phyloP scores from a whole-genome alignment of 2,329 filamentous ascomycete genomes.

The Thermomyces lanuginosus region DNA sequence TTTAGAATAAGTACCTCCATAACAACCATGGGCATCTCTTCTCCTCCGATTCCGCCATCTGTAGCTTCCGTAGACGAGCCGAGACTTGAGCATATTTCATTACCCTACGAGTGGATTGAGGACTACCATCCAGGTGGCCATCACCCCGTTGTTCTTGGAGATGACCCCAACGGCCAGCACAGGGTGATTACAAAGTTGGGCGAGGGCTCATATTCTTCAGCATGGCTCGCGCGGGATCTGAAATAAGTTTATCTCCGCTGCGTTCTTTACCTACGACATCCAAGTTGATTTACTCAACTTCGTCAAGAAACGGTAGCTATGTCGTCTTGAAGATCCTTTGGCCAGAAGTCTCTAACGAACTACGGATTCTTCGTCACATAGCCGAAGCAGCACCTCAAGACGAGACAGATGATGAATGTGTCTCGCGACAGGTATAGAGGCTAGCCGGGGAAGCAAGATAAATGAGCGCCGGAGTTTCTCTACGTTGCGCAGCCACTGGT shows the following conservation, averaged over 20 bases:
- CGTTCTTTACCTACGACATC: too few species aligned
- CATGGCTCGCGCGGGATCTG: constrained; percentile 28
- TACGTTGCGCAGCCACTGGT: constrained; percentile 14
- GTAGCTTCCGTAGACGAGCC: too few species aligned
- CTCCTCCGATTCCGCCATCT: too few species aligned
- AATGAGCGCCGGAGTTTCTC: constrained; percentile 15
- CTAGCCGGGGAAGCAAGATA: constrained; percentile 14
- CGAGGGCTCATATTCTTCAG: constrained; percentile 28
- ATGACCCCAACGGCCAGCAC: constrained; percentile 27
- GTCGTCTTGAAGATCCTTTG: constrained; percentile 18
- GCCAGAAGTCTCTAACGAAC: constrained; percentile 11
- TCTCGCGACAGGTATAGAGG: constrained; percentile 10
- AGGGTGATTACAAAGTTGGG: constrained; percentile 31
- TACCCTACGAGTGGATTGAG: constrained; percentile 11
- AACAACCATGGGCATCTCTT: too few species aligned
- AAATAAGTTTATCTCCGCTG: constrained; percentile 9
- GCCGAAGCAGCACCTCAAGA: constrained; percentile 8
- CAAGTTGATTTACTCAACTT: too few species aligned
- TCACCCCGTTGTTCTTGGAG: constrained; percentile 28
- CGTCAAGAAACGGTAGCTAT: constrained; percentile 8
- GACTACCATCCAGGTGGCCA: constrained; percentile 27
- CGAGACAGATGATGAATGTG: constrained; percentile 6
- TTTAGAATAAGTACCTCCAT: too few species aligned
- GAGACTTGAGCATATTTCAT: constrained; percentile 9
- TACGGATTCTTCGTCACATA: constrained; percentile 9